phyloP scores from a whole-genome alignment of 441 rosid genomes.

The Mallotus japonicus region DNA sequence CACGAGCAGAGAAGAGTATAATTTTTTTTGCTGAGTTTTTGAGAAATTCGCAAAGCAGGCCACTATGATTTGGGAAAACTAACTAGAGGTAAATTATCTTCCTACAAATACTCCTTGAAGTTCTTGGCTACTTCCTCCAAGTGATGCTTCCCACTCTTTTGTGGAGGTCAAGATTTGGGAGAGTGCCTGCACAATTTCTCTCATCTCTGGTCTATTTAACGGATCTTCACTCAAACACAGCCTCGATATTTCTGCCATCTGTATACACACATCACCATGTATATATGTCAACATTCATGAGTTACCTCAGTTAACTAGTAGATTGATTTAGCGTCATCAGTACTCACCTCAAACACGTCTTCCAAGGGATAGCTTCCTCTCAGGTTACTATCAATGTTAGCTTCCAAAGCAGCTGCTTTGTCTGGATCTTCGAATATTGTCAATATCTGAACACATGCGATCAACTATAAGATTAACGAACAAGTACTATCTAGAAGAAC shows the following conservation, averaged over 20 bases:
- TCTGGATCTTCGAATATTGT: constrained; percentile 22
- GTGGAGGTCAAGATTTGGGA: constrained; percentile 30
- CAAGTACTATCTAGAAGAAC: too few relatives aligned
- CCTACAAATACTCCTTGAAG: constrained; percentile 21
- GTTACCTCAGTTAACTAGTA: neutral
- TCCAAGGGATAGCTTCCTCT: constrained; percentile 33
- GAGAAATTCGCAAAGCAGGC: too few relatives aligned
- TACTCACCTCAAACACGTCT: constrained; percentile 34
- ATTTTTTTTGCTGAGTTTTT: too few relatives aligned
- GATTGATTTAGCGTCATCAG: neutral
- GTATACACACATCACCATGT: neutral
- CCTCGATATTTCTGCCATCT: constrained; percentile 39
- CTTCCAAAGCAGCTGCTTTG: constrained; percentile 28
- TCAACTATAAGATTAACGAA: neutral
- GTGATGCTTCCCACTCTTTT: constrained; percentile 39
- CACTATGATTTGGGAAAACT: neutral
- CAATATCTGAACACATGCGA: constrained; percentile 23
- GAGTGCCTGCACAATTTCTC: constrained; percentile 34
- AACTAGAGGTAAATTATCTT: constrained; percentile 15
- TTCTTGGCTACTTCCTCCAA: constrained; percentile 25
- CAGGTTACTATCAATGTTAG: constrained; percentile 28
- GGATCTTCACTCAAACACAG: constrained; percentile 34
- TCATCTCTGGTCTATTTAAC: constrained; percentile 35
- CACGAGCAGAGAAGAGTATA: too few relatives aligned
- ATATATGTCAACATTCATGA: neutral